phyloP scores from a whole-genome alignment of 257 asterid species.

The Oldenlandia corymbosa region DNA sequence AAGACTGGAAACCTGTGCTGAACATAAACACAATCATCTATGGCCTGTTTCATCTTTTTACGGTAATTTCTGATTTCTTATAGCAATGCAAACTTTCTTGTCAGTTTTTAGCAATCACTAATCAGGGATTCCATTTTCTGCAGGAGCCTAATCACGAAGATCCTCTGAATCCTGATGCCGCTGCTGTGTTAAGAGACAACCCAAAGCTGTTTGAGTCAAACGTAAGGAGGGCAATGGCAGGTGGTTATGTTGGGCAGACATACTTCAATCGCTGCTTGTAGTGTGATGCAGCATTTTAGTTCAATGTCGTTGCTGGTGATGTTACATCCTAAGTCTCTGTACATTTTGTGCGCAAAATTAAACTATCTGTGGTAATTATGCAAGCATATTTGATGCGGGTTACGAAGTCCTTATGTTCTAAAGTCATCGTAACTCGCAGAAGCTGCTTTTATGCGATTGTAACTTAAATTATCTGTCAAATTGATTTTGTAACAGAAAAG shows the following conservation, averaged over 20 bases:
- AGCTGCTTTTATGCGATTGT: conserved; percentile 20
- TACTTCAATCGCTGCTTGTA: conserved; percentile 73
- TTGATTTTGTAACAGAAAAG: conserved; percentile 14
- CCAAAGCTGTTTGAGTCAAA: conserved; percentile 80
- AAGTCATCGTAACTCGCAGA: conserved; percentile 7
- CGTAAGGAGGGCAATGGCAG: conserved; percentile 84
- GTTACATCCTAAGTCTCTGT: conserved; percentile 27
- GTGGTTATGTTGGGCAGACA: conserved; percentile 88
- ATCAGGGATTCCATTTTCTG: conserved; percentile 8
- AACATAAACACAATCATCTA: conserved; percentile 85
- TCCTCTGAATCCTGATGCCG: conserved; percentile 95
- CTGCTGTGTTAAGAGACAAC: conserved; percentile 82
- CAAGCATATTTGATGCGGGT: conserved; percentile 8
- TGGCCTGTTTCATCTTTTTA: conserved; percentile 88
- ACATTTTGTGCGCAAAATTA: conserved; percentile 34
- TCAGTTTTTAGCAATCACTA: conserved; percentile 15
- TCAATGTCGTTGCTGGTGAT: conserved; percentile 20
- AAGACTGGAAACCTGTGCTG: conserved; percentile 98
- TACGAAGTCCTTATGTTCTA: neutral
- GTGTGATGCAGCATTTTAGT: conserved; percentile 23
- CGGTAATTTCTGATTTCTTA: conserved; percentile 40
- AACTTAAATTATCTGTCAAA: conserved; percentile 5
- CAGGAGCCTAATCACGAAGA: conserved; percentile 99
- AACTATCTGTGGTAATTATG: conserved; percentile 26
- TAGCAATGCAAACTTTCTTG: neutral